A percentile compares a stretch with the other conserved stretches of the same genome.
Conservation (phyloP, 768 basidiomycete species). For the Exidia glandulosa region DNA sequence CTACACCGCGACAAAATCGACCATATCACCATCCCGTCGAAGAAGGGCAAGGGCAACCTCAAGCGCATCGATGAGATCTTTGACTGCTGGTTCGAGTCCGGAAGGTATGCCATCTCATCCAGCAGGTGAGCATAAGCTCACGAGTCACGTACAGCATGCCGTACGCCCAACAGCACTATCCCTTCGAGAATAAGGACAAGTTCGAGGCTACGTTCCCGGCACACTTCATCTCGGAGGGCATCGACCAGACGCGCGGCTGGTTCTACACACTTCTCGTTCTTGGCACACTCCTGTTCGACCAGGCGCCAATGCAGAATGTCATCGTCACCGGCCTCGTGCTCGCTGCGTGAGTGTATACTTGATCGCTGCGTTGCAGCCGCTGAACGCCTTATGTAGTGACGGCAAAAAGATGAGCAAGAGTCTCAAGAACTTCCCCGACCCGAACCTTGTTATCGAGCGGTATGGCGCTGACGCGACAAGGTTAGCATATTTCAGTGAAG, state of each 20-base stretch:
- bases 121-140: too few species aligned
- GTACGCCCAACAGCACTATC: constrained; percentile 94
- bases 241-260: constrained; percentile 99
- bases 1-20: constrained; percentile 92
- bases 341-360: constrained; percentile 56
- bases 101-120: too few species aligned
- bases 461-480: constrained; percentile 95
- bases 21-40: constrained; percentile 90
- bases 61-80: constrained; percentile 96
- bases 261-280: constrained; percentile 97
- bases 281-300: constrained; percentile 89
- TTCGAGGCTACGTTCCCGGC: constrained; percentile 86
- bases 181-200: constrained; percentile 88
- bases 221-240: constrained; percentile 95
- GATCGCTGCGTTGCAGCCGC: too few species aligned
- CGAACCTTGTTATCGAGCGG: constrained; percentile 75
- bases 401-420: constrained; percentile 99
- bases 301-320: constrained; percentile 95
- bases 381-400: constrained; percentile 60
- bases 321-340: constrained; percentile 94
- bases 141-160: too few species aligned
- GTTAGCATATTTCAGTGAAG: constrained; percentile 23
- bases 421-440: constrained; percentile 93
- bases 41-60: constrained; percentile 73
- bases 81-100: constrained; percentile 99